Evolutionary conservation across 495 filamentous ascomycete genomes (phyloP), one percentile per base, ranked within the genome.

Genomic region (Daldinia bambusicola): DNA sequence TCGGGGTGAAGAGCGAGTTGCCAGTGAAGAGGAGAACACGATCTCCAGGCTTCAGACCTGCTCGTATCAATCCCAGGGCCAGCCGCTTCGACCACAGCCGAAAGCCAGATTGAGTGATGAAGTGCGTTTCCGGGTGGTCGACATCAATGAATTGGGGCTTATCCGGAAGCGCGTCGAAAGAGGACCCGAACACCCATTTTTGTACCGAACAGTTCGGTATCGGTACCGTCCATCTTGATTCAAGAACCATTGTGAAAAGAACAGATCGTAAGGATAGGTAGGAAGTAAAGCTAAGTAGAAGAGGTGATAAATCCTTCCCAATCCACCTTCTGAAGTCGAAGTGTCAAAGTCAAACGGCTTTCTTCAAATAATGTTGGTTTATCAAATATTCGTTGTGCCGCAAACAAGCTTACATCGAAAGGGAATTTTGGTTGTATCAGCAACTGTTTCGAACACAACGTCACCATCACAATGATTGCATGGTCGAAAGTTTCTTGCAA

Each of bases 1-100:
- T 83, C 0, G 93, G 89, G 75, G 90, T 93, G 82, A 90, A 92
- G 52, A 95, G 76, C 70, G 87, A 86, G 75, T 93, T 93, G 26
- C 85, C 85, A 2, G 90, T 90, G 77, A 89, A 92, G 16, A 92
- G 82, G 16, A 95, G 82, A 4, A 95, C 88, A 6, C 91, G 86
- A 71, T 94, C 93, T 31, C 91, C 92, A 0, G 79, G 75, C 61
- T 89, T 77, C 13, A 95, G 78, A 10, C 93, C 93, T 3, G 85
- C 84, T 53, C 85, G 83, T 34, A 81, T 83, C 37, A 97, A 81
- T 2, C 93, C 93, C 1, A 88, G 78, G 9, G 93, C 93, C 20
- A 97, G 78, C 9, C 91, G 87, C 75, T 93, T 88, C 55, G 87
- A 83, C 83, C 90, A 90, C 63, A 89, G 80, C 48, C 92, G 90